Evolutionary conservation across 768 basidiomycete genomes (phyloP).

Genomic region (Hebeloma cylindrosporum): DNA sequence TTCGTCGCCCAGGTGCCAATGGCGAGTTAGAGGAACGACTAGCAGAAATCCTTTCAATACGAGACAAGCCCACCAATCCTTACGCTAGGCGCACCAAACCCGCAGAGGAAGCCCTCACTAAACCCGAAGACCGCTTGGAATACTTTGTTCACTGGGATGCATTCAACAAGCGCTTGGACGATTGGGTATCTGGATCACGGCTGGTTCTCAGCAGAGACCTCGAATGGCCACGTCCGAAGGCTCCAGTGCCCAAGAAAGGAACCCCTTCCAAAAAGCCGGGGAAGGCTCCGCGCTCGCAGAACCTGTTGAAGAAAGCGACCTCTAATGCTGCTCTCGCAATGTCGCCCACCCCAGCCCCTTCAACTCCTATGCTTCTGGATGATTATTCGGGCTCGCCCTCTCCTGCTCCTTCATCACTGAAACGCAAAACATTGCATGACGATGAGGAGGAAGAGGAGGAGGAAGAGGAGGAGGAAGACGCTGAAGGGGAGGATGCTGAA

Average conservation of each 20-base stretch:
- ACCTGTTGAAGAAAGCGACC: conserved; percentile 67
- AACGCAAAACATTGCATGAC: conserved; percentile 67
- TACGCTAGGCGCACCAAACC: conserved; percentile 50
- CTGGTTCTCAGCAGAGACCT: conserved; percentile 83
- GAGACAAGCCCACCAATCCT: conserved; percentile 74
- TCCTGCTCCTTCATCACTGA: conserved; percentile 54
- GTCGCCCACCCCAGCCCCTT: conserved; percentile 60
- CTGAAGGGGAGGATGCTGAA: conserved; percentile 55
- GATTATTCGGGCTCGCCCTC: conserved; percentile 54
- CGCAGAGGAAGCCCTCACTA: conserved; percentile 45
- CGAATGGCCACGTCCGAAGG: conserved; percentile 94
- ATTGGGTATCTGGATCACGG: conserved; percentile 91
- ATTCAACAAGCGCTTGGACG: conserved; percentile 98
- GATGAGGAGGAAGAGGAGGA: conserved; percentile 69
- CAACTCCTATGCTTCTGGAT: conserved; percentile 45
- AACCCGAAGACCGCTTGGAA: conserved; percentile 80
- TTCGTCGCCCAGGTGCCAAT: conserved; percentile 73
- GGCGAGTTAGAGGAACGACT: conserved; percentile 85
- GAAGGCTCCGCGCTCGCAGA: conserved; percentile 60
- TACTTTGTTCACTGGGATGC: conserved; percentile 99
- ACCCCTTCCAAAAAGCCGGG: conserved; percentile 46
- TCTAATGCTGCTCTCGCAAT: conserved; percentile 60
- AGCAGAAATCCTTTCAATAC: conserved; percentile 94
- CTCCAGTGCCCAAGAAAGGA: conserved; percentile 52
- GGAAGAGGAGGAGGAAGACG: conserved; percentile 51